Base-by-base conservation (phyloP, 257 asterid genomes). In the Solanum habrochaites region DNA sequence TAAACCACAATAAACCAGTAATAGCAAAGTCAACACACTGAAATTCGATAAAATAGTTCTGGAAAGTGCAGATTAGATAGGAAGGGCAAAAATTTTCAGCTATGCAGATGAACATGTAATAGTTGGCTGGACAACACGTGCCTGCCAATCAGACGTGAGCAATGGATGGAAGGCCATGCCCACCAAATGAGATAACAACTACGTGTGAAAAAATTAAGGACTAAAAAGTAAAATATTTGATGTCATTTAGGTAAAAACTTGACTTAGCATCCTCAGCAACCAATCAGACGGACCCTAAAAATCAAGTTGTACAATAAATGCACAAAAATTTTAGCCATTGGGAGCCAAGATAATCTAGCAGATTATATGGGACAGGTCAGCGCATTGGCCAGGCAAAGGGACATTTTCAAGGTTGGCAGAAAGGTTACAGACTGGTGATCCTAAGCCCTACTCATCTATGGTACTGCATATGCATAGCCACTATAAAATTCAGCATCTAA, bases 1-100 rank as follows among this genome's bases (percentile, higher is more conserved):
- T 97, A 90, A 85, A 89, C 35, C 84, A 81, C 82, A 87, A 88
- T 83, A 86, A 86, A 88, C 71, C 89, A 93, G 42, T 89, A 45
- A 88, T 29, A 31, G 69, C 6, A 47, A 27, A 3, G 43, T 80
- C 85, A 80, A 80, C 20, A 47, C 85, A 80, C 67, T 47, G 85
- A 81, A 80, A 29, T 18, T 9, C 27, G 18, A 49, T 81, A 49
- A 81, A 10, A 49, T 18, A 29, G 67, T 29, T 81, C 85, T 29
- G 85, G 31, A 81, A 49, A 81, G 20, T 49, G 69, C 85, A 81
- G 43, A 81, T 29, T 20, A 47, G 27, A 81, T 43, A 18, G 45
- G 43, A 49, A 81, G 27, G 69, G 29, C 21, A 69, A 49, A 81
- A 3, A 5, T 78, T 81, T 81, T 81, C 45, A 81, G 45, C 69